Evolutionary conservation across 352 stramenopile species (phyloP).

Genomic region (Pythium dissotocum): DNA sequence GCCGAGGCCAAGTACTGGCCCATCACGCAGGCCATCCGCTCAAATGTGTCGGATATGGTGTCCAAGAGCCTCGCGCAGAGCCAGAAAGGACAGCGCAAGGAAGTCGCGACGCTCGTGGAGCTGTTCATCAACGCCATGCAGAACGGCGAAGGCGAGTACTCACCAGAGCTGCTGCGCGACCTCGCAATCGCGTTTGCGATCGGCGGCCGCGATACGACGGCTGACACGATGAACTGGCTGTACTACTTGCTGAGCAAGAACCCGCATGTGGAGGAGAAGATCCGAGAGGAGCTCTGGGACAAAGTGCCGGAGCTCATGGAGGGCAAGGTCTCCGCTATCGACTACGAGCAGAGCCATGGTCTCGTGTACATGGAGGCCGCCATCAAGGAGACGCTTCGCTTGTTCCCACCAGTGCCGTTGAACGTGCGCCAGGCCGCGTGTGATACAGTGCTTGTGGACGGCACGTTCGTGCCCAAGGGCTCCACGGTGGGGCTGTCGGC

Average conservation of each 20-base stretch:
- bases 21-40: slow-evolving; percentile 7
- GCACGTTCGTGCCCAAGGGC: slow-evolving; percentile 36
- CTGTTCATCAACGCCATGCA: slow-evolving; percentile 29
- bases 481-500: slow-evolving; percentile 25
- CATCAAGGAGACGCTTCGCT: slow-evolving; percentile 40
- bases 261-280: slow-evolving; percentile 36
- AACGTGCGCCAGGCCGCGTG: slow-evolving; percentile 24
- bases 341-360: slow-evolving; percentile 14
- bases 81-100: background rate
- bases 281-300: slow-evolving; percentile 30
- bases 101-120: slow-evolving; percentile 23
- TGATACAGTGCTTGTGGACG: slow-evolving; percentile 40
- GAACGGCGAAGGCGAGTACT: slow-evolving; percentile 18
- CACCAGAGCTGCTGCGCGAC: slow-evolving; percentile 37
- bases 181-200: slow-evolving; percentile 50
- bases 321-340: slow-evolving; percentile 4
- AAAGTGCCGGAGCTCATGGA: slow-evolving; percentile 26
- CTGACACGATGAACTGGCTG: slow-evolving; percentile 46
- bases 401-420: slow-evolving; percentile 36
- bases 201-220: slow-evolving; percentile 52
- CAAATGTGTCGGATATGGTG: slow-evolving; percentile 21
- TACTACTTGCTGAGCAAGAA: slow-evolving; percentile 40
- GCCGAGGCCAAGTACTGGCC: slow-evolving; percentile 12
- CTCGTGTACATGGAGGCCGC: slow-evolving; percentile 32
- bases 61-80: slow-evolving; percentile 14